Evolutionary conservation across 2,329 filamentous ascomycete species (phyloP).

Genomic region (Xenosphaeropsis pyriputrescens): DNA sequence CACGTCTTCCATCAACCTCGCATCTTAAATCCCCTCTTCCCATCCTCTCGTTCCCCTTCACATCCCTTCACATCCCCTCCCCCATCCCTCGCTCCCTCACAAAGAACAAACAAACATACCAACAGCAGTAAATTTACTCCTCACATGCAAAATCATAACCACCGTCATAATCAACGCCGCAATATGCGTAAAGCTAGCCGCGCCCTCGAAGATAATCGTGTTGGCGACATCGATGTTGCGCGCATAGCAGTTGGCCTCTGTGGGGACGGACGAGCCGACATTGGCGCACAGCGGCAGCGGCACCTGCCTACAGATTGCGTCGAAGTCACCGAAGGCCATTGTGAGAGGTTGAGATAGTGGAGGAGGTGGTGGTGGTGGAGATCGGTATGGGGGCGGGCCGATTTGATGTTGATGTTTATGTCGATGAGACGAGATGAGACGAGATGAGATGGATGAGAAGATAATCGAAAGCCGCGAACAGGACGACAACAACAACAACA

Average conservation of each 20-base stretch:
- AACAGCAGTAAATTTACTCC: constrained; percentile 96
- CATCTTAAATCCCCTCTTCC: background rate
- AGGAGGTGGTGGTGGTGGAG: no score
- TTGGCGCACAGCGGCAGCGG: constrained; percentile 78
- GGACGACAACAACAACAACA: no score
- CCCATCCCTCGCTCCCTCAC: no score
- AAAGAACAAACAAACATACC: constrained; percentile 41
- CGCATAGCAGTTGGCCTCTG: constrained; percentile 75
- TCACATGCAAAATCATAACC: constrained; percentile 93
- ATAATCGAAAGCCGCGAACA: no score
- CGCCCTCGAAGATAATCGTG: constrained; percentile 95
- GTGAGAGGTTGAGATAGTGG: no score
- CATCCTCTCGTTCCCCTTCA: background rate
- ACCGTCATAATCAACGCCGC: constrained; percentile 81
- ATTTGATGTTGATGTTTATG: no score
- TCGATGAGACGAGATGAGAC: no score
- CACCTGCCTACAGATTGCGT: constrained; percentile 69
- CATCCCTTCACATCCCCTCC: background rate
- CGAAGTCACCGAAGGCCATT: constrained; percentile 88
- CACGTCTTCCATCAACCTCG: background rate
- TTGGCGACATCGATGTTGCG: constrained; percentile 93
- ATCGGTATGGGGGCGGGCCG: no score
- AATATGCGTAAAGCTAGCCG: constrained; percentile 85
- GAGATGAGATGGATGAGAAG: no score
- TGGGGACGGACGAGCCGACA: constrained; percentile 59